Percentiles rank a stretch among this genome's conserved stretches.
Evolutionary conservation across 176 grass and related monocot species (phyloP).

Genomic region (Thalia dealbata): DNA sequence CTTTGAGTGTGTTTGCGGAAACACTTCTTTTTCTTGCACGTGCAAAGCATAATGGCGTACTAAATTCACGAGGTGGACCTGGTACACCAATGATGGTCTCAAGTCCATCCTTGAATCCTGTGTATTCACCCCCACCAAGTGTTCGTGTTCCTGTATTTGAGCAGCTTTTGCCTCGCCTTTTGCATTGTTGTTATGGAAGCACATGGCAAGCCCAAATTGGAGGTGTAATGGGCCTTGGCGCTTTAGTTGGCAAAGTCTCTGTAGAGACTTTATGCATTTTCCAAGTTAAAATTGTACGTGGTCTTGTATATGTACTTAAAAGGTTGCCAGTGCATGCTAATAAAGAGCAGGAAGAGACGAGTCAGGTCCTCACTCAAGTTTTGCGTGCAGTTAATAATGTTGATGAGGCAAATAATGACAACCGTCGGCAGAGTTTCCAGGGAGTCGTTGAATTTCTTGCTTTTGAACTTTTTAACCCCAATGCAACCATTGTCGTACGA

Average conservation of each 20-base stretch:
- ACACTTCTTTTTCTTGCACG: conserved; percentile 80
- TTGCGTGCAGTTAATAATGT: conserved; percentile 94
- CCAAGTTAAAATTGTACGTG: conserved; percentile 84
- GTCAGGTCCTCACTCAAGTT: conserved; percentile 87
- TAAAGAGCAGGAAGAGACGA: conserved; percentile 99
- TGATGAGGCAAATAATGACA: conserved; percentile 96
- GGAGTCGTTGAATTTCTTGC: conserved; percentile 94
- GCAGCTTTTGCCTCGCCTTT: conserved; percentile 70
- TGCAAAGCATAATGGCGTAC: conserved; percentile 67
- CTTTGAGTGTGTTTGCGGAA: conserved; percentile 80
- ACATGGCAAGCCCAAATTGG: conserved; percentile 98
- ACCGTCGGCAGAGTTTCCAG: conserved; percentile 78
- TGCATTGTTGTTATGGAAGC: conserved; percentile 97
- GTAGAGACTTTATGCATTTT: conserved; percentile 89
- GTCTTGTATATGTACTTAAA: conserved; percentile 88
- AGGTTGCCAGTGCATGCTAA: conserved; percentile 89
- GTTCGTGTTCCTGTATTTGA: conserved; percentile 91
- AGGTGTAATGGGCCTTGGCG: conserved; percentile 91
- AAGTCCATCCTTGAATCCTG: conserved; percentile 94
- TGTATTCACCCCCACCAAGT: conserved; percentile 97
- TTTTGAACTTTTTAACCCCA: conserved; percentile 82
- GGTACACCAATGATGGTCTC: conserved; percentile 95
- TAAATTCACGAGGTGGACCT: conserved; percentile 63
- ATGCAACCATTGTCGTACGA: conserved; percentile 85
- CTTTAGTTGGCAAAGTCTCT: conserved; percentile 91